Percentiles rank a stretch among this genome's conserved stretches.
These are phyloP conservation scores for Phycomyces blakesleeanus DNA, from an alignment of 192 early-diverging fungal genomes.

Conservation along the genomic window DNA sequence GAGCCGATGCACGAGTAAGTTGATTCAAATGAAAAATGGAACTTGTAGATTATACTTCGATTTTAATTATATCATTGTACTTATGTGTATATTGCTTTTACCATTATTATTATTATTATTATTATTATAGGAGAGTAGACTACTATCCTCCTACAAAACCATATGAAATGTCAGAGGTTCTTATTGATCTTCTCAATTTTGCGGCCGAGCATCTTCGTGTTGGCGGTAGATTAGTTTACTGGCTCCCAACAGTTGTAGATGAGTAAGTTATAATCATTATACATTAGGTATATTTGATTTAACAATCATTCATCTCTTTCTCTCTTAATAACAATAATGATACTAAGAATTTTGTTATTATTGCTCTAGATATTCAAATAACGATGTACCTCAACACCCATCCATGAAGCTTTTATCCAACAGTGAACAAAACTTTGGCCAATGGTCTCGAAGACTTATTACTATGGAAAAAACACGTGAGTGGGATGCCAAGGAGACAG, in stretches of 20 bases:
- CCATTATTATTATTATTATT: too few species aligned
- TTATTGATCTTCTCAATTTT: conserved; percentile 81
- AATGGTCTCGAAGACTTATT: conserved; percentile 87
- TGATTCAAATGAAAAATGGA: too few species aligned
- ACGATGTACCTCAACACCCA: conserved; percentile 83
- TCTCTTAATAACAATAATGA: too few species aligned
- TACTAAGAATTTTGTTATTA: too few species aligned
- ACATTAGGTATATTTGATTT: too few species aligned
- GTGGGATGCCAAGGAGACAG: conserved; percentile 5
- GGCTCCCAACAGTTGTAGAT: conserved; percentile 90
- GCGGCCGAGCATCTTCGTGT: conserved; percentile 71
- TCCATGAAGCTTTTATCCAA: conserved; percentile 80
- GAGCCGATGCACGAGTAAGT: conserved; percentile 42
- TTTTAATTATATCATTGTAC: too few species aligned
- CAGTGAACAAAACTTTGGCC: conserved; percentile 91
- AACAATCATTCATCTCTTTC: too few species aligned
- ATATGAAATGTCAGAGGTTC: conserved; percentile 91
- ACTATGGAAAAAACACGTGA: conserved; percentile 86
- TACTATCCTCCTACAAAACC: conserved; percentile 89
- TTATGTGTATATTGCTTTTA: too few species aligned
- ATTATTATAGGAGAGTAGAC: conserved; percentile 51
- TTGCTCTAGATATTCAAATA: conserved; percentile 54
- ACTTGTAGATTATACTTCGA: too few species aligned
- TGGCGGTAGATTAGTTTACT: conserved; percentile 89
- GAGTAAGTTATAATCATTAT: conserved; percentile 44